Base-by-base conservation (phyloP, 768 basidiomycete species). In the Jaapia argillacea region DNA sequence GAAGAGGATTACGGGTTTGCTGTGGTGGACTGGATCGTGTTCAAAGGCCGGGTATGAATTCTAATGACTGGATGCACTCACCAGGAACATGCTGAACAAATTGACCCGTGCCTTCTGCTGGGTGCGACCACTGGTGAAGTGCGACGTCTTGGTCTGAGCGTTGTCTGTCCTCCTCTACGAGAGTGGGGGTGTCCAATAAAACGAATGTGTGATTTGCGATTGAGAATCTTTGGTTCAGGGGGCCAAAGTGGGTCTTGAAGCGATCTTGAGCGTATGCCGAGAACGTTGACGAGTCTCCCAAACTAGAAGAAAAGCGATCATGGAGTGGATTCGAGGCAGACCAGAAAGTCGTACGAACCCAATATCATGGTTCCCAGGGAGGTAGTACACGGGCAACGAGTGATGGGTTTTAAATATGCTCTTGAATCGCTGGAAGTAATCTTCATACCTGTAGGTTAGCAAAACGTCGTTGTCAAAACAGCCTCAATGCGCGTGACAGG, bases 311-410 rank as follows among this genome's bases (percentile, higher is more conserved):
- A 23, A 43, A 18, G 39, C 6, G 42, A 27, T 50, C 33, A 48
- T 24, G n/a, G 24, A 36, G 41, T 18, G 25, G 16, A 28, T 36
- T 20, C 6, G 38, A 39, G 41, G 18, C 39, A 41, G 12, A 52
- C 43, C 16, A 46, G 31, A 41, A 41, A 39, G 22, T 14, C 39
- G 40, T 24, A 53, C 70, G 45, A 57, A 86, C 78, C 85, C 87
- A 25, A 85, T 70, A 54, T 98, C 94, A 55, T 92, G 91, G 57
- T 97, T 98, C 4, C 94, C 94, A 2, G 91, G 83, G 23, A 93
- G 70, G 55, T 78, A 84, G 59, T 80, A 82, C 46, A 70, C 64
- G 0, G 82, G 79, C 3, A 75, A 65, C 14, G 54, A 50, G 5
- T 58, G 49, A 6, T 66, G 50, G 4, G 71, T 59, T 18, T 66